A percentile compares a stretch with the other conserved stretches of the same genome.
These are phyloP conservation scores for Penicillium cosmopolitanum DNA, from an alignment of 495 filamentous ascomycete genomes.

Conservation along the genomic window DNA sequence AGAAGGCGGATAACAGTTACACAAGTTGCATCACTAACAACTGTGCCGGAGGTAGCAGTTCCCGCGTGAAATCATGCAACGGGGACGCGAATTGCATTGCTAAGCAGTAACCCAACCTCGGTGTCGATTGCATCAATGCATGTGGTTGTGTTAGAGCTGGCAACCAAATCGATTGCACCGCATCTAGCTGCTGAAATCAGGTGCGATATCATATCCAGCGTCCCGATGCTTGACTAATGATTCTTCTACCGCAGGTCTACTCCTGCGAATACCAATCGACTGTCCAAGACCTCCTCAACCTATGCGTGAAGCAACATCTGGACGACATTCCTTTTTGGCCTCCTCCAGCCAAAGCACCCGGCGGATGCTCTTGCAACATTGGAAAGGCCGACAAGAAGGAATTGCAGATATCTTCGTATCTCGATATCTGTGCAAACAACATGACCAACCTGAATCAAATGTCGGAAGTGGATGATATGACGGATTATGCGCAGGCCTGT, in stretches of 20 bases:
- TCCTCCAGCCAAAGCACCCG: conserved; percentile 25
- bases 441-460: conserved; percentile 11
- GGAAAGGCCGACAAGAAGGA: conserved; percentile 17
- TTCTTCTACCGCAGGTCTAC: conserved; percentile 18
- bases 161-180: conserved; percentile 25
- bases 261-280: conserved; percentile 33
- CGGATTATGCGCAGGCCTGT: conserved; percentile 17
- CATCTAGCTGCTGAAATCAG: conserved; percentile 31
- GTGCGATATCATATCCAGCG: conserved; percentile 7
- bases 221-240: neutral
- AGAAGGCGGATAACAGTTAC: conserved; percentile 12
- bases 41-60: conserved; percentile 13
- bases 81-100: conserved; percentile 19
- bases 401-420: neutral
- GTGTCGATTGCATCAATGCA: conserved; percentile 22
- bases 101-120: conserved; percentile 15
- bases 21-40: conserved; percentile 23
- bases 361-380: conserved; percentile 31
- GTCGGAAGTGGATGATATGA: neutral
- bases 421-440: conserved; percentile 13
- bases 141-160: conserved; percentile 18
- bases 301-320: conserved; percentile 10
- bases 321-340: conserved; percentile 30
- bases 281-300: conserved; percentile 11
- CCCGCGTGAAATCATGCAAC: conserved; percentile 18